Evolutionary conservation across 1,284 basidiomycete species (phyloP).

Genomic region (Cryptococcus jaspeensis): DNA sequence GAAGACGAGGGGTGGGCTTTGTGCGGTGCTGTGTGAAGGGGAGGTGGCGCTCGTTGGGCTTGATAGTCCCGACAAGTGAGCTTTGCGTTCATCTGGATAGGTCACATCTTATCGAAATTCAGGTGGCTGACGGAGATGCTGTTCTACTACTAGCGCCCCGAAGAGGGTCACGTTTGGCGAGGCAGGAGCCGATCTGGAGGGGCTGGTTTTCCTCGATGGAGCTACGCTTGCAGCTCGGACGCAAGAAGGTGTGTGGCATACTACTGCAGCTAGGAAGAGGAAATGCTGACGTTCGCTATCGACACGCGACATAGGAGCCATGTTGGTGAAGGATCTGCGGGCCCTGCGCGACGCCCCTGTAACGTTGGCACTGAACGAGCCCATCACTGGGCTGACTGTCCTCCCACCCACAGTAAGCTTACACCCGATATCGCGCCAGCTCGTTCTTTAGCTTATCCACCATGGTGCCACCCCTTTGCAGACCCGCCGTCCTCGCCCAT

Average conservation of each 20-base stretch:
- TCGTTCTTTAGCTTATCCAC: no score
- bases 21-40: slow-evolving; percentile 5
- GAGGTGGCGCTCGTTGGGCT: slow-evolving; percentile 13
- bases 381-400: slow-evolving; percentile 12
- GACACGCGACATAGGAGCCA: slow-evolving; percentile 8
- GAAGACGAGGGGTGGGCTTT: slow-evolving; percentile 12
- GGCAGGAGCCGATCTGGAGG: slow-evolving; percentile 4
- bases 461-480: background rate
- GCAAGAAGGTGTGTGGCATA: slow-evolving; percentile 2
- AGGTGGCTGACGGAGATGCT: background rate
- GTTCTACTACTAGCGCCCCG: no score
- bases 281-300: background rate
- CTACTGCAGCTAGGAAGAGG: background rate
- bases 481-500: slow-evolving; percentile 7
- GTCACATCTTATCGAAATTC: no score
- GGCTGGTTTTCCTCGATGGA: slow-evolving; percentile 20
- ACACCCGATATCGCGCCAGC: background rate
- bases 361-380: slow-evolving; percentile 6
- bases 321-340: slow-evolving; percentile 19
- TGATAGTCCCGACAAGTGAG: slow-evolving; percentile 11
- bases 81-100: no score
- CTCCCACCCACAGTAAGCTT: slow-evolving; percentile 10
- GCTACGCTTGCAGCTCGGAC: slow-evolving; percentile 18
- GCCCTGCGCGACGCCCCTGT: slow-evolving; percentile 6
- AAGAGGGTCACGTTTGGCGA: slow-evolving; percentile 13